phyloP scores from a whole-genome alignment of 495 filamentous ascomycete species.

The Chaetomidium leptoderma region DNA sequence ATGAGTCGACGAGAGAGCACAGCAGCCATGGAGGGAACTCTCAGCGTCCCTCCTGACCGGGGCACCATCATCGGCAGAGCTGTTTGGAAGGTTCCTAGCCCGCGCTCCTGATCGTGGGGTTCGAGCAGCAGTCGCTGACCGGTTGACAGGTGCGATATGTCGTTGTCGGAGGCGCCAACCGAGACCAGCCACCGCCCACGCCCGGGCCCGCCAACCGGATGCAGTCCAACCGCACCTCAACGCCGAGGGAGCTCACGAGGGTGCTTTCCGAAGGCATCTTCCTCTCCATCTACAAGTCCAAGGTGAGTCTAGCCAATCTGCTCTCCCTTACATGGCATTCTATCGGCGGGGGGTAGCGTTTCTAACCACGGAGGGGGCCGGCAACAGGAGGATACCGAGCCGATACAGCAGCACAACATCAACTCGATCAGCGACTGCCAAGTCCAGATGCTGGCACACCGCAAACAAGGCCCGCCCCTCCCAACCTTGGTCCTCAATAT shows the following conservation, averaged over 20 bases:
- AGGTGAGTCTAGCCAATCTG: slow-evolving; percentile 36
- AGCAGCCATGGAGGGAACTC: slow-evolving; percentile 50
- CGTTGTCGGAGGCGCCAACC: slow-evolving; percentile 35
- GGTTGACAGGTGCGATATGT: slow-evolving; percentile 43
- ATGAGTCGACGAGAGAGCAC: slow-evolving; percentile 8
- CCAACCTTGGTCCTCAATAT: slow-evolving; percentile 50
- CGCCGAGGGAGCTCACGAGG: slow-evolving; percentile 29
- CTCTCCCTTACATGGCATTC: no score
- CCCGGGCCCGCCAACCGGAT: slow-evolving; percentile 26
- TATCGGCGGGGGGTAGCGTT: background rate
- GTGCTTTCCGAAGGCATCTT: slow-evolving; percentile 37
- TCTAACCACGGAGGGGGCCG: slow-evolving; percentile 9
- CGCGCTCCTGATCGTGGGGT: background rate
- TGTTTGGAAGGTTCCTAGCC: slow-evolving; percentile 51
- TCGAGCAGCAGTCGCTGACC: background rate
- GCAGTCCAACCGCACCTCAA: slow-evolving; percentile 25
- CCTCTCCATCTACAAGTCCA: slow-evolving; percentile 53
- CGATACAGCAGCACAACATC: slow-evolving; percentile 47
- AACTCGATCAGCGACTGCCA: slow-evolving; percentile 49
- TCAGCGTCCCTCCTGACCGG: slow-evolving; percentile 53
- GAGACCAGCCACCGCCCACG: slow-evolving; percentile 22
- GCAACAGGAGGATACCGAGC: slow-evolving; percentile 47
- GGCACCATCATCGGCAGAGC: slow-evolving; percentile 53
- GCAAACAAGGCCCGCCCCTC: slow-evolving; percentile 48
- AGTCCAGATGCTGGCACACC: slow-evolving; percentile 49